Conservation (phyloP, 768 basidiomycete genomes). For the Hygrophorus pudorinus region DNA sequence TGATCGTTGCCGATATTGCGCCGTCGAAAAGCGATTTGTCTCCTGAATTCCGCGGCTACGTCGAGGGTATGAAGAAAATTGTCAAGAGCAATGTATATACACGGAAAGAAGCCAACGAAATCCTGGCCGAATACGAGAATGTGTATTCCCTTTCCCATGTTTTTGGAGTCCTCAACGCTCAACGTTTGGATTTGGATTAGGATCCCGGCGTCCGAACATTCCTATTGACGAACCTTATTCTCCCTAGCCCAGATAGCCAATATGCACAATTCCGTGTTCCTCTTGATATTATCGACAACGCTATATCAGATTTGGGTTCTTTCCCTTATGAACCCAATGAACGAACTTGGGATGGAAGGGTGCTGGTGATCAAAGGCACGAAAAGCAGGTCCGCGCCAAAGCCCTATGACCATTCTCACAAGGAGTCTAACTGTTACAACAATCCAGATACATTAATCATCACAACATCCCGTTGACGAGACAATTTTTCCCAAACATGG, state of each 20-base stretch:
- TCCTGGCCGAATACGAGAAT: conserved; percentile 52
- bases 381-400: conserved; percentile 50
- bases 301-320: conserved; percentile 59
- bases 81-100: conserved; percentile 47
- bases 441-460: conserved; percentile 59
- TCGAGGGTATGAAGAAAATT: conserved; percentile 66
- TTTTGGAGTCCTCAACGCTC: not conserved
- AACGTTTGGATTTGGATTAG: conserved; percentile 26
- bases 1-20: conserved; percentile 77
- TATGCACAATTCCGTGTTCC: conserved; percentile 66
- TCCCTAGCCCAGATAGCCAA: conserved; percentile 17
- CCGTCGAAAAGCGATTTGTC: conserved; percentile 52
- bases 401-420: not conserved
- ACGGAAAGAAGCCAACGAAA: conserved; percentile 59
- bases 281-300: conserved; percentile 47
- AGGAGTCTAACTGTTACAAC: not conserved
- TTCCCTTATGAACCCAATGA: conserved; percentile 66
- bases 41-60: conserved; percentile 55
- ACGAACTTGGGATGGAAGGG: conserved; percentile 42
- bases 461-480: conserved; percentile 52
- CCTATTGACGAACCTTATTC: conserved; percentile 71
- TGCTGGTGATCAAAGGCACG: conserved; percentile 71
- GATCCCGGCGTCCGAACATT: conserved; percentile 69
- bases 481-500: conserved; percentile 65
- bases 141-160: conserved; percentile 26